These are phyloP conservation scores for Vitis hybrid DNA, from an alignment of 177 flowering plant species.

Conservation along the genomic window DNA sequence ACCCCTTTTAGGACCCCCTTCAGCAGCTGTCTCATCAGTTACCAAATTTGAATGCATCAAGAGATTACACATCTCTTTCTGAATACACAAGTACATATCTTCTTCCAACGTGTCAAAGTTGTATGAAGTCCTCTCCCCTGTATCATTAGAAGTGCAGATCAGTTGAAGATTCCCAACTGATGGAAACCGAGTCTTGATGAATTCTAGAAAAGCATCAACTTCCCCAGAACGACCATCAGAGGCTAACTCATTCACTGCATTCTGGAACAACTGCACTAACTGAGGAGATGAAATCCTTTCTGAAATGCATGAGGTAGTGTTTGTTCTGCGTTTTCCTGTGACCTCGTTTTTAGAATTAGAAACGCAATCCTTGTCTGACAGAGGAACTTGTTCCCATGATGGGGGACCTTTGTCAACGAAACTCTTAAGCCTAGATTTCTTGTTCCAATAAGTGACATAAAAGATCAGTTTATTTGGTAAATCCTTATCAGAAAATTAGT, in stretches of 20 bases:
- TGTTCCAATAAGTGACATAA: constrained; percentile 15
- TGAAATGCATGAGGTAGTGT: constrained; percentile 23
- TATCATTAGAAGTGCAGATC: constrained; percentile 30
- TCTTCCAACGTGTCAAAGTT: constrained; percentile 57
- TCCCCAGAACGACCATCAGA: constrained; percentile 42
- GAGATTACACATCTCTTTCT: constrained; percentile 29
- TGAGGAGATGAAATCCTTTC: constrained; percentile 33
- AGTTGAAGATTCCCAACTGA: constrained; percentile 31
- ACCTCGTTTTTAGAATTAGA: constrained; percentile 14
- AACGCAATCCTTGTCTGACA: constrained; percentile 29
- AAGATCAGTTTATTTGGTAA: not conserved
- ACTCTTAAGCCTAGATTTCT: constrained; percentile 91
- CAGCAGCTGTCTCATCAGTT: constrained; percentile 24
- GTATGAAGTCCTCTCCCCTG: constrained; percentile 20
- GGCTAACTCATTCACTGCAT: constrained; percentile 42
- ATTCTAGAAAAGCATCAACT: constrained; percentile 49
- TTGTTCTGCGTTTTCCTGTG: constrained; percentile 25
- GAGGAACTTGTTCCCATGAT: constrained; percentile 59
- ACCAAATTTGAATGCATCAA: constrained; percentile 14
- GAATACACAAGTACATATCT: constrained; percentile 43
- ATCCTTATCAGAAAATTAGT: not conserved
- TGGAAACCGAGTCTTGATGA: constrained; percentile 41
- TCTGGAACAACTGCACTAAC: constrained; percentile 35
- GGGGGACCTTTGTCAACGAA: constrained; percentile 68
- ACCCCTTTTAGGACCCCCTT: constrained; percentile 15